Evolutionary conservation across 1,139 yeast genomes (phyloP).

Genomic region (Candida anutae): DNA sequence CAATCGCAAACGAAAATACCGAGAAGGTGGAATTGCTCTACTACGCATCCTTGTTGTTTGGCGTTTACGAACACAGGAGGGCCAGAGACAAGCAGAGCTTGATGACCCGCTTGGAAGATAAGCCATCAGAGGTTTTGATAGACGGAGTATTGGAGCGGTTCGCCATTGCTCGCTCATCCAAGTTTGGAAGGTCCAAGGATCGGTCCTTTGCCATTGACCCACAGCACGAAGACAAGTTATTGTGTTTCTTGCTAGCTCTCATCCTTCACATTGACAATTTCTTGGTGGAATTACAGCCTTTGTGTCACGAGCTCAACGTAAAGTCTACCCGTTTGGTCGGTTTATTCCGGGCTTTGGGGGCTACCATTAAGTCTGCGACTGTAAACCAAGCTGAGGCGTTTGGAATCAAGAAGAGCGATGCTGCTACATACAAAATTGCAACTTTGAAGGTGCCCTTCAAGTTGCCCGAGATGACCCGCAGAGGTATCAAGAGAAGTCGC

Average conservation of each 20-base stretch:
- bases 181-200: conserved; percentile 66
- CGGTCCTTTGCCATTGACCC: conserved; percentile 77
- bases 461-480: conserved; percentile 74
- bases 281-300: conserved; percentile 66
- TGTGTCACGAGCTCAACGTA: conserved; percentile 78
- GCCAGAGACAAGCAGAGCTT: conserved; percentile 53
- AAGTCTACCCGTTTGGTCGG: conserved; percentile 69
- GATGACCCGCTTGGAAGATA: conserved; percentile 48
- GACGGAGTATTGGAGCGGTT: conserved; percentile 69
- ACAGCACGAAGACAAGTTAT: conserved; percentile 73
- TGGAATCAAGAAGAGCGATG: conserved; percentile 63
- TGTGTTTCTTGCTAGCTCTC: conserved; percentile 69
- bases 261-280: conserved; percentile 72
- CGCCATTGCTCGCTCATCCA: conserved; percentile 56
- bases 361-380: conserved; percentile 67
- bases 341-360: conserved; percentile 77
- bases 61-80: conserved; percentile 70
- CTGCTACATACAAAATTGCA: conserved; percentile 71
- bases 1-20: conserved; percentile 37
- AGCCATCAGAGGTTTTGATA: conserved; percentile 66
- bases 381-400: conserved; percentile 76
- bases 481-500: too few relatives aligned
- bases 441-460: conserved; percentile 81
- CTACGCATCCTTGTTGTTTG: conserved; percentile 72
- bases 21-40: conserved; percentile 63